Conservation (phyloP, 2,329 filamentous ascomycete genomes). For the Alternaria gaisen region DNA sequence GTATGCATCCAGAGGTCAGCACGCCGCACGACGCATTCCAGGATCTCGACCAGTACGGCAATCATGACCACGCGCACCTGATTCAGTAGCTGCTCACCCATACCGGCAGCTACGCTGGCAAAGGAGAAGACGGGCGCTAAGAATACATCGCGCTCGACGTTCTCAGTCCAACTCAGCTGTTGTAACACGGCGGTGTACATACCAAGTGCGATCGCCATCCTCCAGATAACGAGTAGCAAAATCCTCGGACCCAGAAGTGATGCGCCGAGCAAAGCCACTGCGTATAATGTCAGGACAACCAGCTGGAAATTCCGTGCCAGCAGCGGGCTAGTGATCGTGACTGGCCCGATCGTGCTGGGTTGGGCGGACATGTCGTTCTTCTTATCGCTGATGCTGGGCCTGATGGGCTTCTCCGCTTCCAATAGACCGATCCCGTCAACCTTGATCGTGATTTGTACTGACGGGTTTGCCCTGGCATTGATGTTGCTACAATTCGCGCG, state of each 20-base stretch:
- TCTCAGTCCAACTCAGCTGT: neutral
- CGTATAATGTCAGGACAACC: neutral
- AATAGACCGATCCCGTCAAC: neutral
- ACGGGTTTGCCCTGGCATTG: neutral
- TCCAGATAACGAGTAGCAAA: constrained; percentile 9
- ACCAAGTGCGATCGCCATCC: neutral
- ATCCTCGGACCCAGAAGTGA: constrained; percentile 4
- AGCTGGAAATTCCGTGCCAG: neutral
- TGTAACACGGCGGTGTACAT: neutral
- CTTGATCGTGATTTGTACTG: neutral
- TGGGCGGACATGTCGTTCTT: neutral
- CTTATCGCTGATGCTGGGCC: neutral
- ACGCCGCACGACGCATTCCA: neutral
- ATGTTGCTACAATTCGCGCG: neutral
- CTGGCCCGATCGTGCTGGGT: neutral
- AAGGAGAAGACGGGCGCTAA: constrained; percentile 5
- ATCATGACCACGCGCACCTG: neutral
- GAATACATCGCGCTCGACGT: constrained; percentile 2
- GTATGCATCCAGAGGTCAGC: neutral
- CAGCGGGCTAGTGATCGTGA: neutral
- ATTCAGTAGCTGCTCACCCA: neutral
- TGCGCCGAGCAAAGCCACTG: neutral
- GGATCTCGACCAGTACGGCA: neutral
- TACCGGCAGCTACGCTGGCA: constrained; percentile 49
- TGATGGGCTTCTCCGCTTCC: neutral